Base-by-base conservation (phyloP, 352 stramenopile species). In the Phytophthora sojae region DNA sequence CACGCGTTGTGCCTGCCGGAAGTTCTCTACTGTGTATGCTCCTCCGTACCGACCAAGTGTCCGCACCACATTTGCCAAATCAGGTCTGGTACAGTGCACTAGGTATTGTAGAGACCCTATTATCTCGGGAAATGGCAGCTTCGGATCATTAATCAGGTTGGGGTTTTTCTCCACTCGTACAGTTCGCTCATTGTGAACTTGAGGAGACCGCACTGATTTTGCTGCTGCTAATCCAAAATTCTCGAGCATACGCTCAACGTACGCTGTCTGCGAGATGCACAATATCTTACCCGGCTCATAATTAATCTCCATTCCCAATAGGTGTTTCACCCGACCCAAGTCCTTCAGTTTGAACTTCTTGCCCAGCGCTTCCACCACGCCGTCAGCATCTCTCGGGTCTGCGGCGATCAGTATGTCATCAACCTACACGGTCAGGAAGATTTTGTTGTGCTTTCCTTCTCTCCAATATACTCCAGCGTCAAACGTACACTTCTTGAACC, bases 401-500 rank as follows among this genome's bases (percentile, higher is more conserved):
- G 37, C 37, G 11, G 37, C 37, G 2, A 45, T 45, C 5, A 45
- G 1, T 45, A 45, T 45, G 37, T 45, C 12, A 45, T 45, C 37
- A 15, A 45, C 37, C n/a, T 45, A 45, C 11, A 45, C 37, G 11
- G 37, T 45, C 37, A 45, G 37, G 37, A 44, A 45, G 37, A 45
- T 45, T 17, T 45, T 45, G 37, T 45, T 45, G 37, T 45, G 37
- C 12, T 45, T 45, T 17, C 11, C 37, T 15, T n/a, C 11, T 45
- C 6, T 45, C 37, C 37, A 45, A 45, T 45, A 45, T 11, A 45
- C 6, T 45, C 37, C 37, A 45, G 37, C 37, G 11, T 45, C 37
- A 45, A 45, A 45, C 12, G 50, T 56, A 21, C 50, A 39, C 23
- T 56, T 25, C 25, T 56, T 57, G 7, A 57, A 57, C 23, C 50